A percentile compares a stretch with the other conserved stretches of the same genome.
Evolutionary conservation across 2,329 filamentous ascomycete species (phyloP).

Genomic region (Hirsutella minnesotensis): DNA sequence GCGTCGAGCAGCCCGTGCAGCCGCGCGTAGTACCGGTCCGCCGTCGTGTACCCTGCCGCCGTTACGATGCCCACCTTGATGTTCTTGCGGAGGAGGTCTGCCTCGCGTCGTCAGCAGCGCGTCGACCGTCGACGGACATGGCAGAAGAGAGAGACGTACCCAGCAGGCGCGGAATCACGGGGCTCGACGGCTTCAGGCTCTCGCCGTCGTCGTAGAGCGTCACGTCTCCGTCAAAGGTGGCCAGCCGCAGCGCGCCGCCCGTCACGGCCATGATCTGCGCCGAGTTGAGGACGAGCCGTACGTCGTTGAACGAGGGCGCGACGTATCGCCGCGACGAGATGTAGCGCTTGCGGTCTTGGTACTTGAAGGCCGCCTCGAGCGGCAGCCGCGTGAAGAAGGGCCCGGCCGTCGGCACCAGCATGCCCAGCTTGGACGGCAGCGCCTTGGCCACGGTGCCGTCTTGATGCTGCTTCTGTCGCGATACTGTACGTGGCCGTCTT

Average conservation of each 20-base stretch:
- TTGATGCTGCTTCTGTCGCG: constrained; percentile 43
- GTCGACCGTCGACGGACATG: not conserved
- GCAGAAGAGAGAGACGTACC: constrained; percentile 17
- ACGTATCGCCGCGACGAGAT: constrained; percentile 91
- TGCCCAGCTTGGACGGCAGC: constrained; percentile 72
- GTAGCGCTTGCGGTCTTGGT: constrained; percentile 73
- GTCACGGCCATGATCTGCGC: constrained; percentile 91
- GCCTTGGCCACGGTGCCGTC: not conserved
- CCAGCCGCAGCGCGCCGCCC: constrained; percentile 62
- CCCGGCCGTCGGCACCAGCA: constrained; percentile 85
- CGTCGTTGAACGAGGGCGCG: constrained; percentile 92
- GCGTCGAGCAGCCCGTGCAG: constrained; percentile 80
- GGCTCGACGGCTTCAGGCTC: constrained; percentile 61
- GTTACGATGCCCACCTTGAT: constrained; percentile 92
- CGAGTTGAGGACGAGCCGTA: constrained; percentile 85
- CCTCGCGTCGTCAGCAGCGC: not conserved
- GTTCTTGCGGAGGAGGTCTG: constrained; percentile 60
- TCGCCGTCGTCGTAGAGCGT: constrained; percentile 89
- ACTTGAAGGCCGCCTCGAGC: constrained; percentile 81
- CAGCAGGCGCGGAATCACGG: constrained; percentile 57
- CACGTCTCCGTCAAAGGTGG: constrained; percentile 96
- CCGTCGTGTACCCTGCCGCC: constrained; percentile 86
- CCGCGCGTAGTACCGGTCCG: constrained; percentile 73
- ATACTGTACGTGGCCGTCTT: constrained; percentile 35
- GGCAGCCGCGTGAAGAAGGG: constrained; percentile 84